Conservation (phyloP, 371 early-diverging fungal genomes). For the Entomophthora muscae region DNA sequence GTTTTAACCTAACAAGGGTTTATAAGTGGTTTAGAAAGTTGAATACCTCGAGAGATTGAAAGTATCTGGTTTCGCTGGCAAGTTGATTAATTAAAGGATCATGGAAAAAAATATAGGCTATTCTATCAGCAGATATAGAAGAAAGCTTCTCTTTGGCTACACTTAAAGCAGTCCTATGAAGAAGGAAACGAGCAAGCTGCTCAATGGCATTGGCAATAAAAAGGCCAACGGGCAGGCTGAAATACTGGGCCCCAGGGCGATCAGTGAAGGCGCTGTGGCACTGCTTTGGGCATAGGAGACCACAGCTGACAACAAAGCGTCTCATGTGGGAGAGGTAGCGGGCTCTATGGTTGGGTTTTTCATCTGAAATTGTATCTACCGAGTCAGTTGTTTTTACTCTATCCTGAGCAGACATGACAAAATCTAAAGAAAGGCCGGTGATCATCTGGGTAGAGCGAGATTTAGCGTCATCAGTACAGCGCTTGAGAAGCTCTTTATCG, state of each 20-base stretch:
- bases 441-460: not conserved
- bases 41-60: not conserved
- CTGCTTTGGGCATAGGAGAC: not conserved
- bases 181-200: not conserved
- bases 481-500: not conserved
- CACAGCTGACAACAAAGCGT: slow-evolving; percentile 1
- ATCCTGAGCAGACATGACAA: not conserved
- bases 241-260: not conserved
- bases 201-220: slow-evolving; percentile 4
- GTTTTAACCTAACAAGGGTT: slow-evolving; percentile 1
- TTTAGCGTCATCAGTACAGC: slow-evolving; percentile 1
- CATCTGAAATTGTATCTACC: not conserved
- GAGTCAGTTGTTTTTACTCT: not conserved
- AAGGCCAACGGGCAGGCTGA: not conserved
- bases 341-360: not conserved
- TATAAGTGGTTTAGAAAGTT: not conserved
- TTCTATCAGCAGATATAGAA: not conserved
- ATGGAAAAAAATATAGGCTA: slow-evolving; percentile 5
- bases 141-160: not conserved
- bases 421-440: slow-evolving; percentile 1
- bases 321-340: not conserved
- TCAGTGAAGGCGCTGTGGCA: not conserved
- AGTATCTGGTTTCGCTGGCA: not conserved
- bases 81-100: not conserved
- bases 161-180: not conserved